Evolutionary conservation across 805 yeast species (phyloP), one percentile per base, ranked within the genome.

Genomic region (Huiozyma naganishii): DNA sequence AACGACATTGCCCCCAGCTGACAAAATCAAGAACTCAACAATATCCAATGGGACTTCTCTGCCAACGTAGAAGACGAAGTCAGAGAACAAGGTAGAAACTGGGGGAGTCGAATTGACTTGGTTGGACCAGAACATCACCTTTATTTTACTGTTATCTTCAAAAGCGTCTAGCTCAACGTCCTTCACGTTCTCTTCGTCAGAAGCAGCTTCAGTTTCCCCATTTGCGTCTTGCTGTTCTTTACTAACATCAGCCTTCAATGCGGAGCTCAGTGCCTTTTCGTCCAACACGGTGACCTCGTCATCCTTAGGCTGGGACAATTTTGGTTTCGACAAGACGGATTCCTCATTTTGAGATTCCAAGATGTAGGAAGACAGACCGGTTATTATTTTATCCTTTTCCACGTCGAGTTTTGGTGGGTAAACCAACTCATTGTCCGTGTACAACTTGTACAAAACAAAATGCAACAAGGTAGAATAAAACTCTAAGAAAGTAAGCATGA

Each of bases 401-500:
- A 66, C 62, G 65, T 88, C 85, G 49, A 89, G 77, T 51, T 76
- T 77, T 45, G 98, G 98, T 36, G 98, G 98, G 63, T 89, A 92
- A 30, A 85, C 80, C 58, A 92, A 75, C 49, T 81, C 89, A 32
- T 81, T 72, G 53, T 88, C 97, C 23, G 83, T 77, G 70, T 87
- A 92, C 49, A 92, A 74, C 63, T 84, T 83, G 74, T 62, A 92
- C 44, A 90, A 71, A 23, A 83, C 89, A 61, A 92, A 92, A 59
- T 88, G 95, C 58, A 89, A 67, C 54, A 92, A 68, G 27, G 97
- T 90, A 13, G 95, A 81, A 69, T 92, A 92, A 66, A 92, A 89
- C 68, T 92, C 98, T 59, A 92, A 74, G 67, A 92, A 92, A 1
- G 97, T 90, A 58, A 87, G 72, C 98, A 92, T 92, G 70, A 92